Evolutionary conservation across 2,329 filamentous ascomycete species (phyloP), one percentile per base, ranked within the genome.

Genomic region (Aspergillus pseudonomiae): DNA sequence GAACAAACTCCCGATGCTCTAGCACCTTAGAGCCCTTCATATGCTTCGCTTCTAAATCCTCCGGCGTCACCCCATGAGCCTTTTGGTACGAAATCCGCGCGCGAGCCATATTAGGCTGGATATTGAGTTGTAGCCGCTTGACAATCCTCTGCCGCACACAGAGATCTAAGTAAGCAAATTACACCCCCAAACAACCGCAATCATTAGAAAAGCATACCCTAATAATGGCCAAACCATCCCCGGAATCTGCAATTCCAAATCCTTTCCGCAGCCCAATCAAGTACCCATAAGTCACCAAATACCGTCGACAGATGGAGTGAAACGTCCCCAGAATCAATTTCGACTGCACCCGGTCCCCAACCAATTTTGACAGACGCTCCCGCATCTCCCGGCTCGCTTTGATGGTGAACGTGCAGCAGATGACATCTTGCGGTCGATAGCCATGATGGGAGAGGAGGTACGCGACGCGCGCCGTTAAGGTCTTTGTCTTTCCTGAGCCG

Each of bases 321-420:
- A 99, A 98, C 0, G 95, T 99, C 21, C 94, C 94, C 4, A 99
- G 82, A 36, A 97, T 86, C 67, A 99, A 83, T 71, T 89, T 91
- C 60, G 86, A 89, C 74, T 93, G 91, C 19, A 89, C 81, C 6
- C 89, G 89, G 64, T 90, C 86, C 1, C 93, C 93, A n/a, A 98
- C 84, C n/a, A 92, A 85, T 63, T 86, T 89, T 0, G 89, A 88
- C 62, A 98, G 92, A 9, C 94, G 88, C 73, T 93, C 89, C 72
- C 93, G 93, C 94, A 99, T 99, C 81, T 98, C 94, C 21, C 85
- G 87, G 21, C 94, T 92, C 1, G 95, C 94, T 77, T 98, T 98
- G 76, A 97, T 93, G 2, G 95, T 99, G 75, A 99, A 99, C 0
- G 94, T 98, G 65, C 94, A 95, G 64, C 97, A 94, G 64, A 99